Conservation (phyloP, 2,329 filamentous ascomycete genomes). For the Aspergillus unguis region DNA sequence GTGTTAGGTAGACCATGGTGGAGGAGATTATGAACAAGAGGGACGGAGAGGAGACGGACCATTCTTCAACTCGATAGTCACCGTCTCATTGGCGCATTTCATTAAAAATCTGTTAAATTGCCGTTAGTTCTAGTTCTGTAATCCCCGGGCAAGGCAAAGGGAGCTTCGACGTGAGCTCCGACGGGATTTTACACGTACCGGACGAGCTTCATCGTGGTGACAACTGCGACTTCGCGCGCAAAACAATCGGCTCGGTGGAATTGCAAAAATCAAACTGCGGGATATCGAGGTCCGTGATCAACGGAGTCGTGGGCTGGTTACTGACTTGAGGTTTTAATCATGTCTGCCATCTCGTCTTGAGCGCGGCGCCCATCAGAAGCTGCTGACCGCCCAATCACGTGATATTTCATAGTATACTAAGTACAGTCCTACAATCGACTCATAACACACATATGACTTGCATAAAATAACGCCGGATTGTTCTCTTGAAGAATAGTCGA, state of each 20-base stretch:
- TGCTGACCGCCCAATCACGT: slow-evolving; percentile 18
- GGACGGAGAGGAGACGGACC: slow-evolving; percentile 58
- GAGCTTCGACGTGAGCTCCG: slow-evolving; percentile 3
- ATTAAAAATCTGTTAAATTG: slow-evolving; percentile 74
- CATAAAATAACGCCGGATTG: background rate
- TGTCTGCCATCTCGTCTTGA: slow-evolving; percentile 9
- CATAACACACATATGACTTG: background rate
- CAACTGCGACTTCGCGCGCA: background rate
- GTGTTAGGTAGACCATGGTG: background rate
- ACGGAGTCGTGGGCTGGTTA: background rate
- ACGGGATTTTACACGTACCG: slow-evolving; percentile 59
- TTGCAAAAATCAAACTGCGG: background rate
- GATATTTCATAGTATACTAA: background rate
- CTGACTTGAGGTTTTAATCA: slow-evolving; percentile 5
- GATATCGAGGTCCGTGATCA: background rate
- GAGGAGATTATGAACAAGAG: background rate
- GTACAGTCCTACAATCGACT: background rate
- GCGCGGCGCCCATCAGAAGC: slow-evolving; percentile 16
- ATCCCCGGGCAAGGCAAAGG: background rate
- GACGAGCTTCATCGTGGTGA: slow-evolving; percentile 85
- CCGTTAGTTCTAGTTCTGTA: background rate
- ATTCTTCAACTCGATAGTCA: slow-evolving; percentile 98
- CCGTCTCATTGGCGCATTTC: slow-evolving; percentile 99
- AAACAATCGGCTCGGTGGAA: background rate
- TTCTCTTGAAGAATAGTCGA: background rate